phyloP scores from a whole-genome alignment of 192 early-diverging fungal genomes.

The Coemansia sp. region DNA sequence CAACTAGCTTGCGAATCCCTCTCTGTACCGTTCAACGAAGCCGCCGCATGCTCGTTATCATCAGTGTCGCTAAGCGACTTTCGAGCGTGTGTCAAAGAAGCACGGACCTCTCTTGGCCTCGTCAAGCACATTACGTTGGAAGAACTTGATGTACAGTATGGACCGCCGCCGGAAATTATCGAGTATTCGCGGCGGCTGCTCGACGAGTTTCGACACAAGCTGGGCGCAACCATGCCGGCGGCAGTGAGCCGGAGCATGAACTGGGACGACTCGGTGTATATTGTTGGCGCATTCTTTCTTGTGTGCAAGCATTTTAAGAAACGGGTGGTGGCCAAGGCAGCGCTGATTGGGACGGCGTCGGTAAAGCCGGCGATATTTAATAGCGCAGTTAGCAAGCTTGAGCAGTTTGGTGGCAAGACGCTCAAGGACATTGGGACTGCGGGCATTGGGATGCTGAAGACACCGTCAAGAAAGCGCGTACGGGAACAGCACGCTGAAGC shows the following conservation, averaged over 20 bases:
- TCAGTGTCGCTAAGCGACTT: conserved; percentile 30
- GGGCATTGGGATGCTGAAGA: conserved; percentile 6
- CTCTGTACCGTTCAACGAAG: conserved; percentile 45
- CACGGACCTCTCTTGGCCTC: conserved; percentile 36
- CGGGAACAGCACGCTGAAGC: conserved; percentile 1
- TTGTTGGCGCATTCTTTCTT: conserved; percentile 37
- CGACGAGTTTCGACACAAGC: conserved; percentile 28
- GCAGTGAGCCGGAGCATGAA: conserved; percentile 34
- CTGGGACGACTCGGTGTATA: conserved; percentile 44
- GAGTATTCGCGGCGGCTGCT: conserved; percentile 29
- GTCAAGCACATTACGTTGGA: conserved; percentile 45
- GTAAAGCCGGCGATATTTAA: conserved; percentile 24
- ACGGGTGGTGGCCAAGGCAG: conserved; percentile 31
- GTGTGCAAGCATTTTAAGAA: conserved; percentile 48
- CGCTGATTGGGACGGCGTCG: conserved; percentile 22
- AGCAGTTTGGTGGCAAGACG: conserved; percentile 27
- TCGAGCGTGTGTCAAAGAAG: conserved; percentile 26
- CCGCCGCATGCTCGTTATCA: conserved; percentile 38
- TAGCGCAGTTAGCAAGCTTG: conserved; percentile 30
- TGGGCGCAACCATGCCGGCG: conserved; percentile 30
- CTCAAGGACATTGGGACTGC: conserved; percentile 19
- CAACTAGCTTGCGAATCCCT: conserved; percentile 50
- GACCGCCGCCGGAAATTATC: conserved; percentile 31
- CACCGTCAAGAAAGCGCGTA: conserved; percentile 27
- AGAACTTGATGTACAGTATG: conserved; percentile 47